These are phyloP conservation scores for Chlamydomonas sphaeroides DNA, from an alignment of 139 green algal species.

Conservation along the genomic window DNA sequence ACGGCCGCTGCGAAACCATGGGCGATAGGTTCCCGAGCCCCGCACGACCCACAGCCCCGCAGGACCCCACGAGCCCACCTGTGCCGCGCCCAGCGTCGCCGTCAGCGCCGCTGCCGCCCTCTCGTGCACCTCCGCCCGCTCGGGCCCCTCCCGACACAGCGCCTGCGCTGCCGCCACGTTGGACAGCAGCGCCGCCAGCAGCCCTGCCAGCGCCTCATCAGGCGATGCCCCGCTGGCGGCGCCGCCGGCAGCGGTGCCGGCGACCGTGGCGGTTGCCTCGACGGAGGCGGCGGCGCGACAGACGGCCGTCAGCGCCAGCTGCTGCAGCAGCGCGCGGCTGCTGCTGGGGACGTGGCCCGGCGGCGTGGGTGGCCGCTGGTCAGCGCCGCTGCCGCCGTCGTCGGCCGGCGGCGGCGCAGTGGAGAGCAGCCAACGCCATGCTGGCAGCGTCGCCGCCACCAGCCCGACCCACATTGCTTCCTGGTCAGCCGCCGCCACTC, in stretches of 20 bases:
- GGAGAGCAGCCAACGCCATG: background rate
- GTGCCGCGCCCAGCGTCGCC: conserved; percentile 4
- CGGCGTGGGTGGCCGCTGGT: conserved; percentile 17
- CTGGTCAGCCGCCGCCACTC: no score
- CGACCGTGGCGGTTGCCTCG: background rate
- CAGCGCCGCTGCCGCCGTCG: background rate
- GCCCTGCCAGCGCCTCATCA: conserved; percentile 1
- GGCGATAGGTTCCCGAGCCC: no score
- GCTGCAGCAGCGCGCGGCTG: conserved; percentile 7
- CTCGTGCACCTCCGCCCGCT: conserved; percentile 5
- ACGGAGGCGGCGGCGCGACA: background rate
- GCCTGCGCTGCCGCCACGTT: background rate
- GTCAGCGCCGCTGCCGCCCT: background rate
- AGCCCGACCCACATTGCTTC: conserved; percentile 7
- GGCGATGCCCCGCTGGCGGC: background rate
- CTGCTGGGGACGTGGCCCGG: conserved; percentile 11
- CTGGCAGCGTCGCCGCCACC: background rate
- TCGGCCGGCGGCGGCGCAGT: no score
- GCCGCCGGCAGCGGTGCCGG: background rate
- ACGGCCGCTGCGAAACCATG: no score
- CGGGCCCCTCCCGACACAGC: background rate
- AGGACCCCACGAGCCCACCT: conserved; percentile 3
- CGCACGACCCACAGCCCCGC: no score
- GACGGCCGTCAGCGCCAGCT: background rate
- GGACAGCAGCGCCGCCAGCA: conserved; percentile 3